Percentiles rank a stretch among this genome's conserved stretches.
Evolutionary conservation across 2,329 filamentous ascomycete species (phyloP).

Genomic region (Colletotrichum sp.): DNA sequence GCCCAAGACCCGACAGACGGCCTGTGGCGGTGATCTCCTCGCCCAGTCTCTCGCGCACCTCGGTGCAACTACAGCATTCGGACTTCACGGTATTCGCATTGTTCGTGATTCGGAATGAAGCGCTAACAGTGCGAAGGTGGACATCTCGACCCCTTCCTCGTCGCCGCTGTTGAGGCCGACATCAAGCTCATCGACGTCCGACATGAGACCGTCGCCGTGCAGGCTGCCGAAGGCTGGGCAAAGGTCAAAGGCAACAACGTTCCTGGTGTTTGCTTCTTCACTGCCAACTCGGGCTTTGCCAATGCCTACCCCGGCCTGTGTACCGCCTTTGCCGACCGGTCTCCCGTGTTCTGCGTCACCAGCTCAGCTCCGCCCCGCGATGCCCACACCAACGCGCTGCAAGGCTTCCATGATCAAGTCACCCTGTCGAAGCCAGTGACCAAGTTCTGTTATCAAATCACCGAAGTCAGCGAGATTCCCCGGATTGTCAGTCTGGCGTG

Average conservation of each 20-base stretch:
- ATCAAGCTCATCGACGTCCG: slow-evolving; percentile 10
- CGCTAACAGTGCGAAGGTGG: background rate
- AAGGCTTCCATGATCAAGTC: slow-evolving; percentile 6
- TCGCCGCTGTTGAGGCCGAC: slow-evolving; percentile 4
- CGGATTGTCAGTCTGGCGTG: slow-evolving; percentile 1
- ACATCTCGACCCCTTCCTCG: slow-evolving; percentile 3
- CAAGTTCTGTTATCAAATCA: background rate
- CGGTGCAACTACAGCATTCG: background rate
- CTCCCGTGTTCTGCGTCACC: slow-evolving; percentile 1
- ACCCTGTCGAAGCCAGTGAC: background rate
- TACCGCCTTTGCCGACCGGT: slow-evolving; percentile 1
- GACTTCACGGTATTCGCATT: background rate
- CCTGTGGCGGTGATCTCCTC: slow-evolving; percentile 1
- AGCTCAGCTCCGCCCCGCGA: slow-evolving; percentile 2
- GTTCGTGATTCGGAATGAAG: background rate
- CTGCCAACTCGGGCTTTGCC: slow-evolving; percentile 5
- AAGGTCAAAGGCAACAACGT: background rate
- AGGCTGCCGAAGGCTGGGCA: slow-evolving; percentile 7
- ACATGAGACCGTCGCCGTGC: slow-evolving; percentile 5
- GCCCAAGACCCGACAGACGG: background rate
- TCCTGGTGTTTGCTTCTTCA: background rate
- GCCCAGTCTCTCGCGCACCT: background rate
- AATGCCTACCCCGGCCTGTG: background rate
- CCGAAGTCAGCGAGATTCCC: background rate
- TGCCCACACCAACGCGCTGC: slow-evolving; percentile 1